phyloP scores from a whole-genome alignment of 805 yeast genomes.

The Yamadazyma sp. region DNA sequence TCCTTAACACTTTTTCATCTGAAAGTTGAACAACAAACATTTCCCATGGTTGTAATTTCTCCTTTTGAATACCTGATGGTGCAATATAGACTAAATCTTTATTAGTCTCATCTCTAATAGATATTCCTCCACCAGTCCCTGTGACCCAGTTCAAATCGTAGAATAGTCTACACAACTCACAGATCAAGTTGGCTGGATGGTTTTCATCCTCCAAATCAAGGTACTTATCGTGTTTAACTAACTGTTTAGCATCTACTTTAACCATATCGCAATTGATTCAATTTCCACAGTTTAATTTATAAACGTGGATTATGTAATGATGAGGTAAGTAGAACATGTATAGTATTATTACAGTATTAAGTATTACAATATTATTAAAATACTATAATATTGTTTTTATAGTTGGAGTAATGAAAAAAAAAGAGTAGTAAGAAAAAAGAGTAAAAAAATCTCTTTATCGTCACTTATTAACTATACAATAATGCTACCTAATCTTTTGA shows the following conservation, averaged over 20 bases:
- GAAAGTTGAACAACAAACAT: conserved; percentile 71
- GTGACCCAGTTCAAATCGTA: conserved; percentile 87
- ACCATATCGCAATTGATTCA: no score
- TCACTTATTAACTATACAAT: no score
- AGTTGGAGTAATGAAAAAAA: no score
- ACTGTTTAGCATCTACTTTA: not conserved
- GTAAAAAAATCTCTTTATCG: no score
- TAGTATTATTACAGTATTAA: no score
- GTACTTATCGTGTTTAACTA: conserved; percentile 6
- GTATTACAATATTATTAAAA: no score
- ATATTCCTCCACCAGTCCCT: conserved; percentile 95
- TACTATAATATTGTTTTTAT: no score
- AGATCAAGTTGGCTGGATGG: conserved; percentile 83
- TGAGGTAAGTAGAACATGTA: no score
- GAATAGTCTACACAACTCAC: conserved; percentile 74
- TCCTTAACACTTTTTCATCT: conserved; percentile 45
- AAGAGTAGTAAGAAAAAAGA: no score
- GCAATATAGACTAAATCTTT: conserved; percentile 66
- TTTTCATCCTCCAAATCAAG: conserved; percentile 37
- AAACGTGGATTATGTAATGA: no score
- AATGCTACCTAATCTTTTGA: conserved; percentile 1
- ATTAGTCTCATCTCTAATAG: conserved; percentile 53
- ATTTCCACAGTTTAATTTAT: not conserved
- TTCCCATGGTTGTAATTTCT: conserved; percentile 75
- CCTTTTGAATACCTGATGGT: conserved; percentile 97